Base-by-base conservation (phyloP, 139 green algal species). In the Tetradesmus lagerheimii region DNA sequence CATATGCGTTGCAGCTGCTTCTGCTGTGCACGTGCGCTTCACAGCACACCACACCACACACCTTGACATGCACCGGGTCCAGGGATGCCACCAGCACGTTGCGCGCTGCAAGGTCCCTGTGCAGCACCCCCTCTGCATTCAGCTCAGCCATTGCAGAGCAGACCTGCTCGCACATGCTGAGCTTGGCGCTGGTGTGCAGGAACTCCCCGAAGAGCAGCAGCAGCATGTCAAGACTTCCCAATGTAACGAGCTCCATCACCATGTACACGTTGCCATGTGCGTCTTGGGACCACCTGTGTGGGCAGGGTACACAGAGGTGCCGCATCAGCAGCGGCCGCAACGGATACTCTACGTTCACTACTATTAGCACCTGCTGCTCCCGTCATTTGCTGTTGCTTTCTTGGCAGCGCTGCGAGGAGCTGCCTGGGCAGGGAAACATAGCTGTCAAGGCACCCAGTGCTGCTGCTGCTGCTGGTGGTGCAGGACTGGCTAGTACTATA, bases 21-120 rank as follows among this genome's bases (percentile, higher is more conserved):
- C n/a, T n/a, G n/a, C n/a, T n/a, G n/a, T n/a, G n/a, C n/a, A n/a
- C n/a, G n/a, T n/a, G n/a, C n/a, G n/a, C n/a, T n/a, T n/a, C n/a
- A n/a, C n/a, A n/a, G n/a, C n/a, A n/a, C n/a, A n/a, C n/a, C n/a
- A n/a, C n/a, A n/a, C 20, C 27, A 43, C 64, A 20, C 57, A 95
- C 94, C 92, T 96, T 96, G 74, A 95, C 90, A 71, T 93, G 91
- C 31, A 95, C 92, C 8, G 93, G 94, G 41, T 94, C 85, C 71
- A 95, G 20, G 53, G 62, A 82, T 80, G 92, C 41, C 83, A 96
- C 94, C 88, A 96, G 89, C 11, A 96, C 91, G 89, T 96, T 96
- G 16, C 94, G 64, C 5, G 89, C 91, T 20, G 94, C 93, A 71
- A 96, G 87, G 78, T 96, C 93, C 12, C 94, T 64, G 85, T 96